Evolutionary conservation across 2,329 filamentous ascomycete species (phyloP).

Genomic region (Neopestalotiopsis sp.): DNA sequence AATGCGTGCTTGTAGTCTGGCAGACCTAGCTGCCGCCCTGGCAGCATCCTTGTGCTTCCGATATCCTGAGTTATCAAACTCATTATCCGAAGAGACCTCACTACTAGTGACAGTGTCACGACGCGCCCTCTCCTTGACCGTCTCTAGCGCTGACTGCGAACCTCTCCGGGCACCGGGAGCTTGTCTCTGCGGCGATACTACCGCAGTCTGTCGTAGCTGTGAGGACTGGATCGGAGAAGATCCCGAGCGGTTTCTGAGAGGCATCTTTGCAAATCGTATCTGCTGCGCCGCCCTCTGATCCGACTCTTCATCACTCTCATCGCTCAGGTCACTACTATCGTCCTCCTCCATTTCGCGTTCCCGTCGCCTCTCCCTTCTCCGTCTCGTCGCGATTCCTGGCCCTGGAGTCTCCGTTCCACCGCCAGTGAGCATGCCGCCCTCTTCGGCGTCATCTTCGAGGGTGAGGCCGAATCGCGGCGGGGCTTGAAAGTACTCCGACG

Average conservation of each 20-base stretch:
- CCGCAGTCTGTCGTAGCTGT: conserved; percentile 60
- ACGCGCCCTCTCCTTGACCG: conserved; percentile 70
- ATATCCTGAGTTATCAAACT: conserved; percentile 71
- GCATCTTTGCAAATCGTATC: conserved; percentile 97
- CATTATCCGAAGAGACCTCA: conserved; percentile 83
- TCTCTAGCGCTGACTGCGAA: conserved; percentile 74
- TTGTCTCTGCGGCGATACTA: conserved; percentile 52
- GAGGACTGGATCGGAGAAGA: conserved; percentile 83
- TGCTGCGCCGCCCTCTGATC: conserved; percentile 80
- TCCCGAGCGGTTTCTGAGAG: conserved; percentile 81
- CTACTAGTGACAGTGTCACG: conserved; percentile 82
- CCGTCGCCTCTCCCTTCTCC: conserved; percentile 63
- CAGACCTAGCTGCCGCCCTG: conserved; percentile 59
- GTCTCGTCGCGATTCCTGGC: conserved; percentile 69
- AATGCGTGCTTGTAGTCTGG: conserved; percentile 57
- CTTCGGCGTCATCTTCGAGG: conserved; percentile 73
- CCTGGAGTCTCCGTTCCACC: conserved; percentile 72
- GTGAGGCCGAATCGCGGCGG: conserved; percentile 68
- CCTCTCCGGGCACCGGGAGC: conserved; percentile 60
- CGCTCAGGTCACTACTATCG: conserved; percentile 83
- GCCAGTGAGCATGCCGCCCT: conserved; percentile 73
- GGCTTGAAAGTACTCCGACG: conserved; percentile 81
- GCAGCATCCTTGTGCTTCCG: conserved; percentile 67
- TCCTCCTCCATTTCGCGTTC: conserved; percentile 86
- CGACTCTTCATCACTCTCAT: conserved; percentile 81